phyloP scores from a whole-genome alignment of 139 green algal genomes.

The Prasinococcaceae sp. region DNA sequence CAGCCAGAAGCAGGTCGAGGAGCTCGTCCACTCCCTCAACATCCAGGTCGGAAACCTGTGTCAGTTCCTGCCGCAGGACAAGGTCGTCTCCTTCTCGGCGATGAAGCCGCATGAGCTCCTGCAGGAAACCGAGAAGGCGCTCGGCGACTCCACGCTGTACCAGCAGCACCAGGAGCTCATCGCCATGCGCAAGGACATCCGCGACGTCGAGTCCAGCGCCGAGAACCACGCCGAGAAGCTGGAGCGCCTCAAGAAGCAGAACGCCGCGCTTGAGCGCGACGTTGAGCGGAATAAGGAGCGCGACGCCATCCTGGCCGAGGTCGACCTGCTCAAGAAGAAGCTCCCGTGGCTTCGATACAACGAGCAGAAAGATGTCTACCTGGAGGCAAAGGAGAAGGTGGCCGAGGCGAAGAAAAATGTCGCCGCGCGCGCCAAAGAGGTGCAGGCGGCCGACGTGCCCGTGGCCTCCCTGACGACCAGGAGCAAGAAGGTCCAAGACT shows the following conservation, averaged over 20 bases:
- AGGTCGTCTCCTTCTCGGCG: constrained; percentile 72
- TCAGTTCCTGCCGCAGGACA: constrained; percentile 91
- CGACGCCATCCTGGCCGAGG: constrained; percentile 31
- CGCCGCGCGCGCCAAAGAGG: too few relatives aligned
- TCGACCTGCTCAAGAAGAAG: constrained; percentile 30
- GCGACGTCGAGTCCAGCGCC: constrained; percentile 15
- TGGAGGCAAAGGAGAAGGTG: constrained; percentile 17
- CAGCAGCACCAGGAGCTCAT: constrained; percentile 62
- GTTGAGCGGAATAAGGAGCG: constrained; percentile 43
- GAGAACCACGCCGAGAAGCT: constrained; percentile 5
- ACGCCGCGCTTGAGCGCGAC: constrained; percentile 43
- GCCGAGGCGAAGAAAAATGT: too few relatives aligned
- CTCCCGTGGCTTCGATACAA: constrained; percentile 32
- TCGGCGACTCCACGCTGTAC: constrained; percentile 55
- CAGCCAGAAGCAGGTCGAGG: constrained; percentile 39
- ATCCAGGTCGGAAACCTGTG: constrained; percentile 97
- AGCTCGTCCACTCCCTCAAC: constrained; percentile 46
- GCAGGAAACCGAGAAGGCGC: constrained; percentile 69
- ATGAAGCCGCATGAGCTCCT: constrained; percentile 68
- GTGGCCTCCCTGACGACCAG: too few relatives aligned
- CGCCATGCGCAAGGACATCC: constrained; percentile 23
- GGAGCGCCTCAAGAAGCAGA: constrained; percentile 25
- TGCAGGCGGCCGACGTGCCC: too few relatives aligned
- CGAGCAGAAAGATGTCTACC: constrained; percentile 7
- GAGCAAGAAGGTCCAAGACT: neutral